Percentiles rank a stretch among this genome's conserved stretches.
Conservation (phyloP, 345 rosid species). For the Dipteronia dyeriana region DNA sequence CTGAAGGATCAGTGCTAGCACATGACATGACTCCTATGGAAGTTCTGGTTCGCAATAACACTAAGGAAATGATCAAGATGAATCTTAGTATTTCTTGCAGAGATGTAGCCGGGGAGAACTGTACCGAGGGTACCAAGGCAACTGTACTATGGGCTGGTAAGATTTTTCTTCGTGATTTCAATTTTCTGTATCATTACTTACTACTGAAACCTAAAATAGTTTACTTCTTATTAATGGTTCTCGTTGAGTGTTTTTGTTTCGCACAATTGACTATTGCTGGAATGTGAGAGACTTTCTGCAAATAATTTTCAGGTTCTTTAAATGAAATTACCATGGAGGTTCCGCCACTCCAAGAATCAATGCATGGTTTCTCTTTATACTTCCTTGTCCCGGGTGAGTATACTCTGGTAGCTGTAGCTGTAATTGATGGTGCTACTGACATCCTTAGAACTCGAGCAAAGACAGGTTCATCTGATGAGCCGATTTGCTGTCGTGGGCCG, state of each 20-base stretch:
- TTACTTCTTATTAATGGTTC: not conserved
- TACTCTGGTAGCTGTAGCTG: constrained; percentile 82
- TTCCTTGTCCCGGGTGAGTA: constrained; percentile 96
- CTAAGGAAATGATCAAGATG: constrained; percentile 79
- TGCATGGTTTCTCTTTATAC: constrained; percentile 76
- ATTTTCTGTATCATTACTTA: not conserved
- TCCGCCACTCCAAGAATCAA: constrained; percentile 72
- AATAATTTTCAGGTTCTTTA: constrained; percentile 55
- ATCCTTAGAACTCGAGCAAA: constrained; percentile 83
- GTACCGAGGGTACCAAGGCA: constrained; percentile 77
- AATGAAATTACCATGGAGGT: constrained; percentile 76
- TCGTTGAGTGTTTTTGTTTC: not conserved
- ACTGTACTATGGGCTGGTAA: constrained; percentile 97
- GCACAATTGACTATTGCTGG: not conserved
- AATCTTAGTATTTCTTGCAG: constrained; percentile 82
- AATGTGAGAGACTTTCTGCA: not conserved
- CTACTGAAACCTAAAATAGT: not conserved
- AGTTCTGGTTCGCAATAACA: constrained; percentile 82
- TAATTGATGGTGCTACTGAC: constrained; percentile 81
- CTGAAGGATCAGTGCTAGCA: constrained; percentile 60
- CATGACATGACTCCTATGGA: constrained; percentile 93
- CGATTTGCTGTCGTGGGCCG: constrained; percentile 93
- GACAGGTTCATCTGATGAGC: constrained; percentile 70
- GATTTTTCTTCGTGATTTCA: not conserved
- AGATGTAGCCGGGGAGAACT: constrained; percentile 95